Evolutionary conservation across 176 grass and related monocot genomes (phyloP).

Genomic region (Oryza officinalis): DNA sequence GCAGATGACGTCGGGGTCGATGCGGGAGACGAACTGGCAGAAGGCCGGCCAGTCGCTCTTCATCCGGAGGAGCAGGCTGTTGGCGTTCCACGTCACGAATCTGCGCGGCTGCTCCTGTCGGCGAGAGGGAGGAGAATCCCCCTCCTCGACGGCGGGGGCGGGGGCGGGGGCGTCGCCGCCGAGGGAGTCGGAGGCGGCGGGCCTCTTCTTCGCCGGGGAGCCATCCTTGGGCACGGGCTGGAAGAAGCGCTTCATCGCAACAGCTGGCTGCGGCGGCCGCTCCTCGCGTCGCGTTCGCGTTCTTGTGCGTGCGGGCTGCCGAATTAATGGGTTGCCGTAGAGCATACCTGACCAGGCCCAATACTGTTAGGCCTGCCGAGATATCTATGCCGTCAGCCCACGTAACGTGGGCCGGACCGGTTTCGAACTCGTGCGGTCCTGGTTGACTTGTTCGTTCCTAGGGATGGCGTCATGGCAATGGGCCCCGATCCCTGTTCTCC

Average conservation of each 20-base stretch:
- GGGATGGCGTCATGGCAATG: no score
- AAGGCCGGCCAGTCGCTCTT: slow-evolving; percentile 90
- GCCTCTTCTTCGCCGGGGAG: slow-evolving; percentile 67
- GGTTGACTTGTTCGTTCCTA: no score
- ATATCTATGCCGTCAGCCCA: no score
- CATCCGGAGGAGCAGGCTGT: slow-evolving; percentile 87
- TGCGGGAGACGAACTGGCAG: slow-evolving; percentile 58
- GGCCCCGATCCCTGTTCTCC: no score
- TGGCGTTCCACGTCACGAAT: slow-evolving; percentile 93
- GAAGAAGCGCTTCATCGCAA: slow-evolving; percentile 95
- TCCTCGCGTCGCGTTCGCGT: background rate
- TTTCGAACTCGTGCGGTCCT: no score
- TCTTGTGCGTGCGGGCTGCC: no score
- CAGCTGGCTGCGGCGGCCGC: background rate
- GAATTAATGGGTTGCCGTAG: no score
- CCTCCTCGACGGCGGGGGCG: slow-evolving; percentile 19
- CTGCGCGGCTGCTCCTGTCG: slow-evolving; percentile 49
- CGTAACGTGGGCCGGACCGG: no score
- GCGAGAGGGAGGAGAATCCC: background rate
- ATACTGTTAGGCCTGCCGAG: no score
- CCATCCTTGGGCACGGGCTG: slow-evolving; percentile 82
- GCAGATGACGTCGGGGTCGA: slow-evolving; percentile 91
- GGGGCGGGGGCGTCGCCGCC: background rate
- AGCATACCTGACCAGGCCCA: no score
- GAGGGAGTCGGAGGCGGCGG: slow-evolving; percentile 28